Base-by-base conservation (phyloP, 1,284 basidiomycete genomes). In the Tranzscheliella williamsii region DNA sequence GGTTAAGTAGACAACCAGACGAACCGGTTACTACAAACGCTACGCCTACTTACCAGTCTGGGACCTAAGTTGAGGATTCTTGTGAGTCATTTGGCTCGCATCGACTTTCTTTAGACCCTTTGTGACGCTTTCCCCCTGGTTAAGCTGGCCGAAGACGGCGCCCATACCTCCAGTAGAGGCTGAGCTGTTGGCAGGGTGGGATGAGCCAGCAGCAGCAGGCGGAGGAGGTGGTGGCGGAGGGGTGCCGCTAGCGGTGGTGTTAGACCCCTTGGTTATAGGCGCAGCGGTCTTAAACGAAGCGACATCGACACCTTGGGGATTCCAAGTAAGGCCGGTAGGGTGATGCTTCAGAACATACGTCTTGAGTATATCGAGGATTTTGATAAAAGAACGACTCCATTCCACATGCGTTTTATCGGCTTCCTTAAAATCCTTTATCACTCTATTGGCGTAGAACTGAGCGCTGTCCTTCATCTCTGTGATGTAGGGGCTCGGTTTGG, bases 21-120 rank as follows among this genome's bases (percentile, higher is more conserved):
- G n/a, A n/a, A n/a, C n/a, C n/a, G n/a, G n/a, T n/a, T n/a, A n/a
- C n/a, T n/a, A n/a, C n/a, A n/a, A n/a, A n/a, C n/a, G n/a, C n/a
- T n/a, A n/a, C n/a, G n/a, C n/a, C n/a, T n/a, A n/a, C n/a, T n/a
- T n/a, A n/a, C n/a, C 33, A 4, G 36, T 32, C 9, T 81, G 81
- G 46, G 83, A 83, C 20, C 84, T 79, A 32, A 99, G 80, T 13
- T 85, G 83, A 0, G 95, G 94, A 73, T 99, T 98, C 84, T 99
- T 97, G 82, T 99, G 95, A 6, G 92, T 97, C 92, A 94, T 94
- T 79, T 96, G 87, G 67, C 89, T 93, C 80, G 87, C 86, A 78
- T 95, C 91, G 16, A 99, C 95, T 79, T 95, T 97, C 68, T 88
- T 86, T 66, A 99, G 79, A 6, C 89, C 86, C 70, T 88, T 90